Conservation (phyloP, 176 grass and related monocot species). For the Neostapfia colusana region DNA sequence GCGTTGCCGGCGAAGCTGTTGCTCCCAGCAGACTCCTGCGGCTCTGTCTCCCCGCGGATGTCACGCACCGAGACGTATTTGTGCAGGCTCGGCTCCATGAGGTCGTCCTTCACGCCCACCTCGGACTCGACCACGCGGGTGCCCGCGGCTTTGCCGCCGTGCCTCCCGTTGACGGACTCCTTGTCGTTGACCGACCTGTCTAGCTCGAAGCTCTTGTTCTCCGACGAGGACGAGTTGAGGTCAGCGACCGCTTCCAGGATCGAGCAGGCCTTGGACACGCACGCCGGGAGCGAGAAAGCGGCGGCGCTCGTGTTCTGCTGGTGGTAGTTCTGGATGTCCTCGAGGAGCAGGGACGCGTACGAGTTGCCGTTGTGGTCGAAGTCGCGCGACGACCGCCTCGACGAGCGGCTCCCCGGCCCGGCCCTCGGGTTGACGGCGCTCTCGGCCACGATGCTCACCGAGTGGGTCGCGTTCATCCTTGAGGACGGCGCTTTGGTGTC, state of each 20-base stretch:
- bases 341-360: slow-evolving; percentile 72
- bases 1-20: slow-evolving; percentile 74
- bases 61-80: slow-evolving; percentile 88
- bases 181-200: slow-evolving; percentile 44
- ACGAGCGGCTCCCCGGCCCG: slow-evolving; percentile 55
- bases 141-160: background rate
- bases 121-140: slow-evolving; percentile 61
- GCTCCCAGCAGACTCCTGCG: slow-evolving; percentile 84
- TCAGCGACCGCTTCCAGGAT: slow-evolving; percentile 90
- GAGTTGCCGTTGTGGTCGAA: slow-evolving; percentile 69
- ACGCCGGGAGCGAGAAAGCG: slow-evolving; percentile 74
- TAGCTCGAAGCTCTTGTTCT: slow-evolving; percentile 48
- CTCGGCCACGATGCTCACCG: slow-evolving; percentile 53
- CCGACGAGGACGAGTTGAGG: slow-evolving; percentile 76
- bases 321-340: slow-evolving; percentile 93
- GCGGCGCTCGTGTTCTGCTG: slow-evolving; percentile 50
- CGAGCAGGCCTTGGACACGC: slow-evolving; percentile 94
- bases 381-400: slow-evolving; percentile 67
- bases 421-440: slow-evolving; percentile 40
- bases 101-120: slow-evolving; percentile 62
- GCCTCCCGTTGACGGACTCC: slow-evolving; percentile 44
- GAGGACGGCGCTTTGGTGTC: slow-evolving; percentile 28
- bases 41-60: slow-evolving; percentile 54
- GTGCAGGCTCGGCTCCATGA: slow-evolving; percentile 79
- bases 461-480: slow-evolving; percentile 52